These are phyloP conservation scores for Trichophyton benhamiae DNA, from an alignment of 2,329 filamentous ascomycete species.

Conservation along the genomic window DNA sequence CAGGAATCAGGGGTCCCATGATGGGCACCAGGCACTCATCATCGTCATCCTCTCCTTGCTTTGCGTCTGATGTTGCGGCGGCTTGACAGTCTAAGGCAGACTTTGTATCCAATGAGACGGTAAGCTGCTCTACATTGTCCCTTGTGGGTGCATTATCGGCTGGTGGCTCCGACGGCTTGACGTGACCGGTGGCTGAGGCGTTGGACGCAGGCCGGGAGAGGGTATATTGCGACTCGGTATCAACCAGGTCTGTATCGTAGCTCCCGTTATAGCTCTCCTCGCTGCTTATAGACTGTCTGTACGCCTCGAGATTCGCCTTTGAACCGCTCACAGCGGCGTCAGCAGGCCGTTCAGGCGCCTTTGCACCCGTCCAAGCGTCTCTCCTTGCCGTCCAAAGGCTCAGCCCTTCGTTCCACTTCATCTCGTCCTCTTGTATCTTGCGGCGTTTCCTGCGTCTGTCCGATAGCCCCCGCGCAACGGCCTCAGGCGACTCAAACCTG, in stretches of 20 bases:
- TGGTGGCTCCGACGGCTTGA: background rate
- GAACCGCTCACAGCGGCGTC: background rate
- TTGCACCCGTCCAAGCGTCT: constrained; percentile 74
- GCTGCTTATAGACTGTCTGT: constrained; percentile 11
- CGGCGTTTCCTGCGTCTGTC: constrained; percentile 46
- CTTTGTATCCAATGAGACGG: background rate
- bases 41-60: constrained; percentile 20
- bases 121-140: background rate
- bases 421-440: constrained; percentile 50
- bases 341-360: constrained; percentile 13
- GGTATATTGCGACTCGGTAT: constrained; percentile 3
- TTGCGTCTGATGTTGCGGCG: no score
- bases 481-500: constrained; percentile 31
- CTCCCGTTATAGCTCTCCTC: constrained; percentile 10
- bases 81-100: background rate
- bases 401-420: constrained; percentile 68
- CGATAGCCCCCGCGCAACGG: constrained; percentile 29
- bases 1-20: constrained; percentile 58
- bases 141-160: background rate
- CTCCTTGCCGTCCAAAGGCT: constrained; percentile 65
- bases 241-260: constrained; percentile 10
- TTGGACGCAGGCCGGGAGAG: background rate
- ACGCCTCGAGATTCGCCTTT: background rate
- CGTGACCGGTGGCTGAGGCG: background rate
- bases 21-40: constrained; percentile 52